phyloP scores from a whole-genome alignment of 768 basidiomycete genomes.

The Auricularia sp. region DNA sequence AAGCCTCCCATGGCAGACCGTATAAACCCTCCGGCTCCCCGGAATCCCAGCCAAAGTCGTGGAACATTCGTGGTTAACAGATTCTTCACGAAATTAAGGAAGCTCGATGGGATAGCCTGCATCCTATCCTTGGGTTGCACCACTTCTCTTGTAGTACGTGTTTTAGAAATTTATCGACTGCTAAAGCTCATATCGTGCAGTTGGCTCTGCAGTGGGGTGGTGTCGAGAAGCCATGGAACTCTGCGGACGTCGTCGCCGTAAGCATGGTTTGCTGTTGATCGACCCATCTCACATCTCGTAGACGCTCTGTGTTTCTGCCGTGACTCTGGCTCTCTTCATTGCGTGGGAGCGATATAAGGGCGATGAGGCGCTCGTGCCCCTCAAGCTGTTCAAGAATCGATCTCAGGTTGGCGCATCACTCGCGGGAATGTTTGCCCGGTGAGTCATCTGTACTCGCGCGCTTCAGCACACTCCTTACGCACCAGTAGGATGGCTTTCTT shows the following conservation, averaged over 20 bases:
- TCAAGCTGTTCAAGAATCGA: slow-evolving; percentile 23
- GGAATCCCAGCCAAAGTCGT: background rate
- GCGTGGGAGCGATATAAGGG: slow-evolving; percentile 26
- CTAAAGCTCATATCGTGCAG: background rate
- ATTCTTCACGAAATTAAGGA: background rate
- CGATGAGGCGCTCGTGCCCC: slow-evolving; percentile 30
- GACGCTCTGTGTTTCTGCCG: slow-evolving; percentile 6
- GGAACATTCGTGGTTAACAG: background rate
- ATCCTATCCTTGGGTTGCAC: background rate
- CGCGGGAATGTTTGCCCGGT: slow-evolving; percentile 11
- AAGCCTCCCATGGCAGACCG: background rate
- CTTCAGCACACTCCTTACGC: background rate
- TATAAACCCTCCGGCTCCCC: background rate
- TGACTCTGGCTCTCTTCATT: slow-evolving; percentile 21
- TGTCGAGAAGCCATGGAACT: slow-evolving; percentile 2
- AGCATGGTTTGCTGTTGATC: background rate
- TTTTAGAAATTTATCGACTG: too few relatives aligned
- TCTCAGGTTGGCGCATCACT: slow-evolving; percentile 21
- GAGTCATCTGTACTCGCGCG: background rate
- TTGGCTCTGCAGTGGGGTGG: slow-evolving; percentile 7
- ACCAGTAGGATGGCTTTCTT: slow-evolving; percentile 4
- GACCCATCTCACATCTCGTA: background rate
- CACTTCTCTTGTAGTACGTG: background rate
- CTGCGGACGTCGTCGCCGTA: background rate
- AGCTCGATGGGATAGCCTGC: background rate